Evolutionary conservation across 179 eudicot genomes (phyloP), one percentile per base, ranked within the genome.

Genomic region (Vitellaria paradoxa): DNA sequence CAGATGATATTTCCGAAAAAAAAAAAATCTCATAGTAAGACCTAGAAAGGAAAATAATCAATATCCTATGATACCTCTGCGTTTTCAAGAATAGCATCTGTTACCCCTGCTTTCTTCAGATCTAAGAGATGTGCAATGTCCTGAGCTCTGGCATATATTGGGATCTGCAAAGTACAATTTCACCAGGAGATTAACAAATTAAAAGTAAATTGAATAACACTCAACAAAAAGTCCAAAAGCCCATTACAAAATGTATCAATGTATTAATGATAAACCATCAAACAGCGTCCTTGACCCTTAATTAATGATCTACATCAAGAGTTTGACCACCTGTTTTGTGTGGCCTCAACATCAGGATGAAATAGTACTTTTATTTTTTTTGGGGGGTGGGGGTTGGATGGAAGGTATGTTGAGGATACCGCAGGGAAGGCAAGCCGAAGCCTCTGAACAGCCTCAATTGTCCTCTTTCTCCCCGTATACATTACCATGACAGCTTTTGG

Each of bases 401-500:
- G 30, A 3, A 52, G 49, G 24, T 53, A 50, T 14, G 21, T 30
- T 40, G 24, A 47, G 69, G 30, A 61, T 84, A 93, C 98, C 82
- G 87, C 91, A 46, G 99, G 99, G 86, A 82, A 96, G 69, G 96
- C 86, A 57, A 92, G 93, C 63, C 99, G 97, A 77, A 93, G 88
- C 77, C 97, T 91, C 84, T 89, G 78, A 81, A 96, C 99, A 76
- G 99, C 91, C 77, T 94, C 94, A 70, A 86, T 65, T 47, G 96
- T 86, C 83, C 82, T 90, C 70, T 85, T 79, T 86, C 85, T 91
- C 17, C 88, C 97, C 1, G 91, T 91, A 82, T 89, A 96, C 99
- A 96, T 93, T 61, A 96, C 86, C 88, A 96, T 87, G 65, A 96
- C 95, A 55, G 99, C 99, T 92, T 88, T 91, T 17, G 99, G 99